Percentiles rank a stretch among this genome's conserved stretches.
These are phyloP conservation scores for Cadophora gregata DNA, from an alignment of 2,329 filamentous ascomycete species.

Conservation along the genomic window DNA sequence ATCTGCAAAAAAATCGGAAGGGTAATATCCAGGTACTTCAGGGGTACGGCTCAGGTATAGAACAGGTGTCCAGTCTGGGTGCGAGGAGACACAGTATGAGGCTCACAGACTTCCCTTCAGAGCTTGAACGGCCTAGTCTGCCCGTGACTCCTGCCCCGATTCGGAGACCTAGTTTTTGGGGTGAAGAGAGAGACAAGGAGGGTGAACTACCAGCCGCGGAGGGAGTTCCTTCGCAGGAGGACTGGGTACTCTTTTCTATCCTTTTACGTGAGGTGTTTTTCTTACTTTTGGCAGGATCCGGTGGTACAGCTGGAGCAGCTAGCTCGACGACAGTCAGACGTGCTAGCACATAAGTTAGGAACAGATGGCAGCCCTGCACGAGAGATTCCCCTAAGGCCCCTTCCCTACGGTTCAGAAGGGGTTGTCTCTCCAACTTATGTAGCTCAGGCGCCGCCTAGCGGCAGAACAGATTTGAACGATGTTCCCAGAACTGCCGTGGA, in stretches of 20 bases:
- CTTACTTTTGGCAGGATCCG: constrained; percentile 67
- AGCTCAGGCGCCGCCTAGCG: constrained; percentile 45
- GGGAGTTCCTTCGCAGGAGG: constrained; percentile 84
- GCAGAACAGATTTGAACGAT: constrained; percentile 21
- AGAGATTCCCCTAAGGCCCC: constrained; percentile 54
- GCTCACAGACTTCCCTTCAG: constrained; percentile 87
- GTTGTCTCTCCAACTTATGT: constrained; percentile 53
- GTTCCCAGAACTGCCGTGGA: constrained; percentile 44
- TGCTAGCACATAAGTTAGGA: constrained; percentile 61
- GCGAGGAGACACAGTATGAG: constrained; percentile 59
- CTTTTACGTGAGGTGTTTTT: constrained; percentile 49
- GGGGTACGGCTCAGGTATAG: constrained; percentile 42
- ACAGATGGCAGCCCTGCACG: constrained; percentile 40
- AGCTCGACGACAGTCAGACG: constrained; percentile 68
- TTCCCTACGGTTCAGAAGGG: constrained; percentile 61
- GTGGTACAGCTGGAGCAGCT: constrained; percentile 72
- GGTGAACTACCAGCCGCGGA: constrained; percentile 74
- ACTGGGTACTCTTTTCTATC: constrained; percentile 85
- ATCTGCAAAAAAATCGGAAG: constrained; percentile 68
- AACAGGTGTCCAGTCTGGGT: constrained; percentile 40
- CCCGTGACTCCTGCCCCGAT: constrained; percentile 90
- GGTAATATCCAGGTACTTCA: constrained; percentile 46
- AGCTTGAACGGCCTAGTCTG: constrained; percentile 81
- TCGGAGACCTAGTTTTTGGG: constrained; percentile 72
- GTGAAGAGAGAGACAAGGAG: constrained; percentile 53